phyloP scores from a whole-genome alignment of 1,284 basidiomycete species.

The Apiotrichum siamense region DNA sequence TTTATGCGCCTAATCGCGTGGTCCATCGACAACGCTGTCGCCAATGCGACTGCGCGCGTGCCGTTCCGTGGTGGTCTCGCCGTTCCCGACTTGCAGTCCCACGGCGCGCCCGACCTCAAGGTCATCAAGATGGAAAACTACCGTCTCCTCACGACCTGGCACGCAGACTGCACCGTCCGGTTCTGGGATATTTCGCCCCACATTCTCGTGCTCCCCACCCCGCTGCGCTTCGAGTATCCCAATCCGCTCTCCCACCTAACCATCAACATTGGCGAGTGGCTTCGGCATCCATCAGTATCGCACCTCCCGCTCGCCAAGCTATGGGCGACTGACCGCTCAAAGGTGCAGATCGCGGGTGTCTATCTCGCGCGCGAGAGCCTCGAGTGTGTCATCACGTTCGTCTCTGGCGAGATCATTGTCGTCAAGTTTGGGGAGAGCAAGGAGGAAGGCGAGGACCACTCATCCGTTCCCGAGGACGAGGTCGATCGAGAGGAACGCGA shows the following conservation, averaged over 20 bases:
- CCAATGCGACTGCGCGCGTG: constrained; percentile 27
- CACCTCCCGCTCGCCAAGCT: constrained; percentile 41
- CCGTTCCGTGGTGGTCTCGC: constrained; percentile 44
- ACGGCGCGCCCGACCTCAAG: constrained; percentile 41
- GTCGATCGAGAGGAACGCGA: constrained; percentile 24
- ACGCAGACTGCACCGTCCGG: constrained; percentile 58
- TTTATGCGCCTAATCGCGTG: constrained; percentile 44
- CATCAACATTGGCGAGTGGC: constrained; percentile 55
- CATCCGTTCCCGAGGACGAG: constrained; percentile 7
- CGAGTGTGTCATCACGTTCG: constrained; percentile 60
- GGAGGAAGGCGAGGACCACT: not conserved
- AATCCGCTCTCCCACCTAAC: constrained; percentile 58
- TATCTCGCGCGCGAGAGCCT: constrained; percentile 60
- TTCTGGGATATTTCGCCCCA: constrained; percentile 57
- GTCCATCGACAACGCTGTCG: constrained; percentile 28
- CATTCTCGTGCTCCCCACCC: constrained; percentile 53
- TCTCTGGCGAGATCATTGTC: constrained; percentile 62
- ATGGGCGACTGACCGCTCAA: constrained; percentile 38
- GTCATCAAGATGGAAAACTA: constrained; percentile 54
- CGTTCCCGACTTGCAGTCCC: constrained; percentile 41
- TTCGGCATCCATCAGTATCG: constrained; percentile 37
- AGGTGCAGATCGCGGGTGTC: constrained; percentile 52
- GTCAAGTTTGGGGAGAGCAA: constrained; percentile 52
- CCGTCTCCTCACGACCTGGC: constrained; percentile 62
- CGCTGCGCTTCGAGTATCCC: constrained; percentile 55